phyloP scores from a whole-genome alignment of 2,329 filamentous ascomycete genomes.

The Xylaria sp. region DNA sequence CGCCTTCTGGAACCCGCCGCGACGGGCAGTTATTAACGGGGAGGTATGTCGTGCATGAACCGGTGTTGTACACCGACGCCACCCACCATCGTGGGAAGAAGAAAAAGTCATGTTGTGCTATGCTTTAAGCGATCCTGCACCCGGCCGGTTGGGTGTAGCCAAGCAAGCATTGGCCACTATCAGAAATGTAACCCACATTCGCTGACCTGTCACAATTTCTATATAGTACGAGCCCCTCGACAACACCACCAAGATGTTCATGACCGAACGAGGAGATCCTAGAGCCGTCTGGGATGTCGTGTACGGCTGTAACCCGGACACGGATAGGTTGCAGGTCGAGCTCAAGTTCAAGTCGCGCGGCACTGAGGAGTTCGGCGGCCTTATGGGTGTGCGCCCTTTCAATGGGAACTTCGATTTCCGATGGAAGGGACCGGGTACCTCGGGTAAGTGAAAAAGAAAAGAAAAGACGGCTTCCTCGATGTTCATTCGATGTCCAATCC shows the following conservation, averaged over 20 bases:
- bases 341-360: constrained; percentile 44
- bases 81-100: background rate
- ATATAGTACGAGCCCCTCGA: constrained; percentile 50
- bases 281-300: constrained; percentile 48
- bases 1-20: constrained; percentile 31
- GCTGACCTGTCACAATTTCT: constrained; percentile 10
- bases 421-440: constrained; percentile 49
- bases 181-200: constrained; percentile 14
- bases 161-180: background rate
- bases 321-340: constrained; percentile 47
- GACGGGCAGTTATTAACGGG: constrained; percentile 51
- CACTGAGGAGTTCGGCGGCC: constrained; percentile 41
- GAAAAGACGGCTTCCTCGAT: background rate
- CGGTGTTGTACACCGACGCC: background rate
- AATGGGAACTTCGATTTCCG: constrained; percentile 50
- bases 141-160: background rate
- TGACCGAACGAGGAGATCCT: constrained; percentile 52
- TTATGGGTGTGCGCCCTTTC: constrained; percentile 48
- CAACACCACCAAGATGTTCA: constrained; percentile 56
- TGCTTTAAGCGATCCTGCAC: background rate
- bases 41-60: constrained; percentile 44
- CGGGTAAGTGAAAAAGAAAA: constrained; percentile 37
- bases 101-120: background rate
- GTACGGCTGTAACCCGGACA: constrained; percentile 50
- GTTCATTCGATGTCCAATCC: background rate